Conservation (phyloP, 2,329 filamentous ascomycete species). For the Aspergillus floridensis region DNA sequence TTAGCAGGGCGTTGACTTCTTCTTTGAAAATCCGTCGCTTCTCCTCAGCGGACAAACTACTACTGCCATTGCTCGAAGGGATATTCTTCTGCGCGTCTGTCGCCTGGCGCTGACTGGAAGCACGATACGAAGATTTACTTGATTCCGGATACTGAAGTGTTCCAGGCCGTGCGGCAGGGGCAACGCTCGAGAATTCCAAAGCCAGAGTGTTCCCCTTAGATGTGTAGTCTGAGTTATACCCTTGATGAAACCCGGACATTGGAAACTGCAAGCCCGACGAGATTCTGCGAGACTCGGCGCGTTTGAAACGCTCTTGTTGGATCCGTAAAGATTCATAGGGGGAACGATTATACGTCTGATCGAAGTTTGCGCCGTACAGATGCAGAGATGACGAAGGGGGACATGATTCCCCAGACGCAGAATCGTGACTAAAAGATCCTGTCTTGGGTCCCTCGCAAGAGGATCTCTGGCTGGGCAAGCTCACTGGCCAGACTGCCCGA, state of each 20-base stretch:
- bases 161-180: neutral
- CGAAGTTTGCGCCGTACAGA: constrained; percentile 12
- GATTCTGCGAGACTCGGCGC: neutral
- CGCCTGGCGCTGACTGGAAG: neutral
- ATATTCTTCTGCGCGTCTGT: neutral
- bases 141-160: no score
- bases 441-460: neutral
- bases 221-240: neutral
- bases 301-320: neutral
- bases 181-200: neutral
- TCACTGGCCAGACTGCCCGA: neutral
- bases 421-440: neutral
- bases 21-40: constrained; percentile 7
- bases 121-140: neutral
- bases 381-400: neutral
- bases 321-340: constrained; percentile 9
- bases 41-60: neutral
- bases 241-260: neutral
- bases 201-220: neutral
- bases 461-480: neutral
- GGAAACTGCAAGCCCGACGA: constrained; percentile 3
- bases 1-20: constrained; percentile 9
- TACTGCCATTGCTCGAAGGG: neutral
- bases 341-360: constrained; percentile 11
- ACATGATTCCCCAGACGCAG: neutral